A percentile compares a stretch with the other conserved stretches of the same genome.
phyloP scores from a whole-genome alignment of 345 rosid genomes.

The Noccaea bulbosa region DNA sequence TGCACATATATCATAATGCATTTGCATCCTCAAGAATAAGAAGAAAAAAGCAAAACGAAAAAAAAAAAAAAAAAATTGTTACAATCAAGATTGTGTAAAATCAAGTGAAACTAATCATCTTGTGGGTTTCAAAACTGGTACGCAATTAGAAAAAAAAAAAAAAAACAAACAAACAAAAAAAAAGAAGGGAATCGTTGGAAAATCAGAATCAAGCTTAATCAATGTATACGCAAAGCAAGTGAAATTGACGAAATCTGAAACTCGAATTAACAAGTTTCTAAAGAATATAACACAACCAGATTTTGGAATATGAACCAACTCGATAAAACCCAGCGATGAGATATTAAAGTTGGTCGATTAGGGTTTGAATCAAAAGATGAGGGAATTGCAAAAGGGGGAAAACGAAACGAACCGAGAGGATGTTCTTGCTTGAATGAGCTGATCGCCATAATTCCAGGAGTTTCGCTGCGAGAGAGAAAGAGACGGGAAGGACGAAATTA shows the following conservation, averaged over 20 bases:
- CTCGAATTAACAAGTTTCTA: not conserved
- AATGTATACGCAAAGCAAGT: not conserved
- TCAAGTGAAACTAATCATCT: not conserved
- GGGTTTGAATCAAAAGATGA: constrained; percentile 7
- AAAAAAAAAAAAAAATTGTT: constrained; percentile 15
- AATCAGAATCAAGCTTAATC: not conserved
- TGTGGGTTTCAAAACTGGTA: not conserved
- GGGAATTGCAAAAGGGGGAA: not conserved
- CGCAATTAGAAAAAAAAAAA: not conserved
- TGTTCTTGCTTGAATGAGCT: constrained; percentile 90
- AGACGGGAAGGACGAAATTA: not conserved
- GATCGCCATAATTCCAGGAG: constrained; percentile 56
- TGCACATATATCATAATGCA: not conserved
- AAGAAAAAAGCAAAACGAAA: not conserved
- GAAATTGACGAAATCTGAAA: not conserved
- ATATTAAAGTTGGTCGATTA: not conserved
- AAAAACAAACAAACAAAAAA: too few relatives aligned
- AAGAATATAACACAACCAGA: not conserved
- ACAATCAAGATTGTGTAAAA: not conserved
- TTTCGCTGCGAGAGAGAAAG: constrained; percentile 27
- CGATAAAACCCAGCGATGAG: not conserved
- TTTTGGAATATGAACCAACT: not conserved
- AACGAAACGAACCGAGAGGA: constrained; percentile 70
- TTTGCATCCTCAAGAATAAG: not conserved
- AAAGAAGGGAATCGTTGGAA: not conserved